Base-by-base conservation (phyloP, 371 early-diverging fungal genomes). In the Parasitella parasitica region DNA sequence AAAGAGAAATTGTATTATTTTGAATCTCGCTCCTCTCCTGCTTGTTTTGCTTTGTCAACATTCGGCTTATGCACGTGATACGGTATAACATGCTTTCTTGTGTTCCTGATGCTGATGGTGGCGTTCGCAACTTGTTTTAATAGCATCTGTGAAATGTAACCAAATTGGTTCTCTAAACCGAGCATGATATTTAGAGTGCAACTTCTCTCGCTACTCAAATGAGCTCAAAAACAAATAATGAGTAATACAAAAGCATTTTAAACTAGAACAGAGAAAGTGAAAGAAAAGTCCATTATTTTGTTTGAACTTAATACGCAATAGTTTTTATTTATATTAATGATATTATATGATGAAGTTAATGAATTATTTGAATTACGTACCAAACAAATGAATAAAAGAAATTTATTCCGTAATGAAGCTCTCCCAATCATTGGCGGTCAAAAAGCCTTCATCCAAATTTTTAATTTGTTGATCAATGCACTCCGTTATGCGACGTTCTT, bases 341-440 rank as follows among this genome's bases (percentile, higher is more conserved):
- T n/a, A n/a, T n/a, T n/a, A n/a, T n/a, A n/a, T n/a, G n/a, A n/a
- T n/a, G n/a, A n/a, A n/a, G n/a, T n/a, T n/a, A n/a, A n/a, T n/a
- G n/a, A n/a, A n/a, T n/a, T n/a, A n/a, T n/a, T n/a, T n/a, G n/a
- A n/a, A n/a, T n/a, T n/a, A n/a, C n/a, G n/a, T n/a, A n/a, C n/a
- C 50, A 41, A 41, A 43, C 54, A 60, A 60, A 59, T 59, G 50
- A 59, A 59, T 59, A 51, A 59, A 60, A 60, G 41, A 60, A 52
- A 41, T 60, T 60, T 60, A 53, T n/a, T 60, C 43, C 43, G 53
- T 46, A 61, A 54, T 54, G 41, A 56, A 50, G 39, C 56, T 62
- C 39, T 55, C 56, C 56, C 50, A 62, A 39, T 56, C 50, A 50
- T 62, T 56, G 41, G 51, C 37, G 32, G 56, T 55, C 50, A 62